phyloP scores from a whole-genome alignment of 768 basidiomycete genomes.

The Termitomyces sp. region DNA sequence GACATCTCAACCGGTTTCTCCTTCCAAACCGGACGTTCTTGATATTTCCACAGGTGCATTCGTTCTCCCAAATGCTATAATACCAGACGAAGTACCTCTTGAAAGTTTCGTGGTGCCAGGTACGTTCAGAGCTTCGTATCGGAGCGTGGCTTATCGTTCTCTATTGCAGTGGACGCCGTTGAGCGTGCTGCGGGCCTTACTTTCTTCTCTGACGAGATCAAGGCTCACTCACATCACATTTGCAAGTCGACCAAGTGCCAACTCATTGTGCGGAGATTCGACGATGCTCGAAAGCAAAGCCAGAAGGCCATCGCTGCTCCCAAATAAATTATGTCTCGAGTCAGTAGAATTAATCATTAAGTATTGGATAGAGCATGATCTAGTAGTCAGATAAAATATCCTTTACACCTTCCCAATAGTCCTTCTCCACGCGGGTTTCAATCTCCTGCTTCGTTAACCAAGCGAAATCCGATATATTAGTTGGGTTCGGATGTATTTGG shows the following conservation, averaged over 20 bases:
- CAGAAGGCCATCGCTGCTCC: conserved; percentile 53
- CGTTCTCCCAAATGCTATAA: conserved; percentile 91
- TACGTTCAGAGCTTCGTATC: conserved; percentile 28
- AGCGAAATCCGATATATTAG: conserved; percentile 69
- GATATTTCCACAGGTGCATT: conserved; percentile 92
- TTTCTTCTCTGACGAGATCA: conserved; percentile 82
- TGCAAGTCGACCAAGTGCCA: conserved; percentile 89
- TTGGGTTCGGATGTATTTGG: conserved; percentile 60
- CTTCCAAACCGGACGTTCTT: conserved; percentile 60
- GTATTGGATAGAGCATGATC: conserved; percentile 16
- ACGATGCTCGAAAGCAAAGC: conserved; percentile 77
- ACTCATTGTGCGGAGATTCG: conserved; percentile 83
- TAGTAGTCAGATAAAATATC: conserved; percentile 76
- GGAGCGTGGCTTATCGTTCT: neutral
- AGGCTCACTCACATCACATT: conserved; percentile 73
- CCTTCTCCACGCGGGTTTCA: conserved; percentile 54
- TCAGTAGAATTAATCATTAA: conserved; percentile 7
- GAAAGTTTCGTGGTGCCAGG: conserved; percentile 81
- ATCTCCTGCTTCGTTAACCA: conserved; percentile 97
- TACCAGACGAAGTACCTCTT: conserved; percentile 79
- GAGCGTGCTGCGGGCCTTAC: conserved; percentile 87
- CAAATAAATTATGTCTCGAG: conserved; percentile 24
- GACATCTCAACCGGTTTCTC: conserved; percentile 69
- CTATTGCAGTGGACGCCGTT: conserved; percentile 75
- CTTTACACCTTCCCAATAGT: conserved; percentile 76